Evolutionary conservation across 2,329 filamentous ascomycete species (phyloP), one percentile per base, ranked within the genome.

Genomic region (Verticillium longisporum): DNA sequence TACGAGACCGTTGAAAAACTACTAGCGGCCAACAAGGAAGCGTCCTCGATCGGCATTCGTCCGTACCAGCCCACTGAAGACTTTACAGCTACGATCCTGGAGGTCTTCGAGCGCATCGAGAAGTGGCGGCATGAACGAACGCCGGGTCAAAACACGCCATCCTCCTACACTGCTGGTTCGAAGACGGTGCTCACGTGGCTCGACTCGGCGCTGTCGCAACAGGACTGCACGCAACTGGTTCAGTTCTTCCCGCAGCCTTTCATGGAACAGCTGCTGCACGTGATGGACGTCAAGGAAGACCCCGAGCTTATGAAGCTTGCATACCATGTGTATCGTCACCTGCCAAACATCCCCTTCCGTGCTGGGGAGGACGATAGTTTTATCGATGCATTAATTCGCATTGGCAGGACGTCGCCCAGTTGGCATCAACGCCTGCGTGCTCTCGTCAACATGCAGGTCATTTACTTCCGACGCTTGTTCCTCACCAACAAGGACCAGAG

Each of bases 201-300:
- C 5, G 95, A 99, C 75, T 90, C 87, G 57, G 95, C 92, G 15
- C 81, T 99, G 3, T 92, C 91, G 2, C 96, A 92, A 0, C 90
- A 96, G 65, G 95, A 98, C 72, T 99, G 95, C 75, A 96, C 87
- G 0, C 89, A 95, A 71, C 84, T 99, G 14, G 86, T 96, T 18
- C 87, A 88, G 3, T 98, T 97, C 83, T 98, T 99, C 79, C 90
- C 92, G 0, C 84, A 90, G 38, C 82, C 89, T 0, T 94, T 98
- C 70, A 95, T 96, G 73, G 91, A 95, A 68, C 91, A 97, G 72
- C 84, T 99, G 14, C 79, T 99, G 59, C 93, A 99, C 79, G 99
- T 99, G 95, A 99, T 99, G 94, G 95, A 99, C 71, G 92, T 99
- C 73, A 98, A 98, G 74, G 95, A 99, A 74, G 95, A 99, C 69